phyloP scores from a whole-genome alignment of 345 rosid species.

The Chamaenerion angustifolium region DNA sequence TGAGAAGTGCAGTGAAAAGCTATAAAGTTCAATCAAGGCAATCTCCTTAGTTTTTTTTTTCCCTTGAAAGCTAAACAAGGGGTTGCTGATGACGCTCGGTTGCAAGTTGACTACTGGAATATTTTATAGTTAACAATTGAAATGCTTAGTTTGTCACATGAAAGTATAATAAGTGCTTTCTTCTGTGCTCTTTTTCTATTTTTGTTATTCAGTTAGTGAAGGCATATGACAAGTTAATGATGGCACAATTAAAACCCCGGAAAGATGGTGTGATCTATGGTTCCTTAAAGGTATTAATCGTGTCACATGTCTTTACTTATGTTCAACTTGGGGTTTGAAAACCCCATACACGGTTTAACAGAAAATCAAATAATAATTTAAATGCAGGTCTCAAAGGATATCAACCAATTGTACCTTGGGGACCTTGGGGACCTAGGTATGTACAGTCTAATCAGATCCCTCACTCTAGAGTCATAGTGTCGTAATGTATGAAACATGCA shows the following conservation, averaged over 20 bases:
- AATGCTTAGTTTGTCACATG: conserved; percentile 5
- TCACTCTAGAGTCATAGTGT: background rate
- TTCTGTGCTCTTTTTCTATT: conserved; percentile 6
- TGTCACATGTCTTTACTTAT: too few species aligned
- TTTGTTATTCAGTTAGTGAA: conserved; percentile 73
- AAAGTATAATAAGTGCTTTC: background rate
- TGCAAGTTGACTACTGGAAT: too few species aligned
- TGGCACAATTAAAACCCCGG: conserved; percentile 60
- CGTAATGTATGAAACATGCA: too few species aligned
- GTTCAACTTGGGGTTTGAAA: background rate
- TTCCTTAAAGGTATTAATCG: conserved; percentile 68
- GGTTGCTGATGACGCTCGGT: too few species aligned
- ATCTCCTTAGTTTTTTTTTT: too few species aligned
- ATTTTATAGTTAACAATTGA: conserved; percentile 1
- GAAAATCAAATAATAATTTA: background rate
- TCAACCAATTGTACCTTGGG: conserved; percentile 84
- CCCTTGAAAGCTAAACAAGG: too few species aligned
- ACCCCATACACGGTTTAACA: conserved; percentile 1
- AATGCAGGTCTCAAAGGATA: conserved; percentile 86
- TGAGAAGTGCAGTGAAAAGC: too few species aligned
- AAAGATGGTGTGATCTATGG: conserved; percentile 80
- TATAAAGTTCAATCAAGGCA: too few species aligned
- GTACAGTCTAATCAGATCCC: background rate
- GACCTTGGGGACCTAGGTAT: conserved; percentile 99
- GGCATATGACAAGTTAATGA: conserved; percentile 96